Evolutionary conservation across 2,329 filamentous ascomycete genomes (phyloP), one percentile per base, ranked within the genome.

Genomic region (Cryphonectria naterciae): DNA sequence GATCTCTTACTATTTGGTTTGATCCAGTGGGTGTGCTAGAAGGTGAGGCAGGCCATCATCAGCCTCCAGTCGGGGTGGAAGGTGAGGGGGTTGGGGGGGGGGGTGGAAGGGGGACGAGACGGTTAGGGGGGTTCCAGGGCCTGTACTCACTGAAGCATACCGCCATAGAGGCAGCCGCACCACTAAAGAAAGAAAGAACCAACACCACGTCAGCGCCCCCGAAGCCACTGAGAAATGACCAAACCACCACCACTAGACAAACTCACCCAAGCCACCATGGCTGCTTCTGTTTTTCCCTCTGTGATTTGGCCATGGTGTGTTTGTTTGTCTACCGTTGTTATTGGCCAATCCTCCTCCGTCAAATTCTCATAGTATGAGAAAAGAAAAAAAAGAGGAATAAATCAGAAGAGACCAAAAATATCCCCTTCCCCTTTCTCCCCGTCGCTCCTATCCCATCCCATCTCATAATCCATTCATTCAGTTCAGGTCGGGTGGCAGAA

Each of bases 181-280:
- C 82, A 19, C 83, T 84, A 61, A 37, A 65, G 19, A 32, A 32
- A 7, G 8, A 65, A 2, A 65, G 19, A 32, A 32, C 3, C 17
- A 65, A 2, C 43, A 35, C 28, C 28, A 15, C 1, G 52, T 69
- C 41, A 69, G 68, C 68, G 25, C 15, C 61, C 43, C 35, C 10
- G 32, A 17, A 35, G 28, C 2, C 68, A 46, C 68, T 68, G 41
- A 37, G 28, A 37, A 17, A 8, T 15, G 25, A 13, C 0, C n/a
- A 25, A 17, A 5, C 25, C 6, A 56, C 46, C 43, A 13, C 35
- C 19, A 60, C 7, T 13, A 11, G 4, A 15, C 7, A 4, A 10
- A 74, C 80, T 75, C 73, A 84, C 82, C 82, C 83, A 19, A 84
- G 78, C 83, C 83, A 84, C 68, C 83, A 82, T 2, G 83, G 82